Percentiles rank a stretch among this genome's conserved stretches.
These are phyloP conservation scores for Lachnellula subtilissima DNA, from an alignment of 2,329 filamentous ascomycete species.

Conservation along the genomic window DNA sequence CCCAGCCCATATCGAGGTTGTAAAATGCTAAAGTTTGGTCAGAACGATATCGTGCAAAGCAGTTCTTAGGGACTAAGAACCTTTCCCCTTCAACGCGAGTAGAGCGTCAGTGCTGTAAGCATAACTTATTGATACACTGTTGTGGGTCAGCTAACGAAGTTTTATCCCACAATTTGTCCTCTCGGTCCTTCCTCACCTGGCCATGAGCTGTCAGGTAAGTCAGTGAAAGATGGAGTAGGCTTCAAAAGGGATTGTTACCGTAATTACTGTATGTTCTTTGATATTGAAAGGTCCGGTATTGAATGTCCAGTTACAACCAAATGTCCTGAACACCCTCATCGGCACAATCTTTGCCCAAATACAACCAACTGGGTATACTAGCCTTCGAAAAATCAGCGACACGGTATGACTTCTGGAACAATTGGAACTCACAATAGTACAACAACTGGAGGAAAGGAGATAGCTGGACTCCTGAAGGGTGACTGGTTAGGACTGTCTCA, in stretches of 20 bases:
- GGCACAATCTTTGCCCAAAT: conserved; percentile 38
- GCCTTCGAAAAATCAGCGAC: conserved; percentile 6
- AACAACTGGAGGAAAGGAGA: conserved; percentile 26
- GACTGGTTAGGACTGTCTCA: not conserved
- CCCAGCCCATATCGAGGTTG: conserved; percentile 51
- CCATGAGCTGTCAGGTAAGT: conserved; percentile 13
- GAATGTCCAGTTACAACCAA: conserved; percentile 50
- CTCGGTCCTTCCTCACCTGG: conserved; percentile 6
- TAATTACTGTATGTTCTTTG: conserved; percentile 64
- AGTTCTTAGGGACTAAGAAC: not conserved
- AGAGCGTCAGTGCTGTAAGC: conserved; percentile 69
- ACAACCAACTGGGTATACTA: conserved; percentile 17
- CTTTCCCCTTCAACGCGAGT: conserved; percentile 51
- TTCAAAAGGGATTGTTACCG: conserved; percentile 36
- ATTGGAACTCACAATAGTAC: conserved; percentile 44
- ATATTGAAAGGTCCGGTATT: conserved; percentile 65
- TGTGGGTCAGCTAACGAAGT: not conserved
- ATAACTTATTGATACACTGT: conserved; percentile 33
- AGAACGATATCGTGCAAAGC: not conserved
- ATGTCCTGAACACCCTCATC: conserved; percentile 33
- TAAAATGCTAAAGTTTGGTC: conserved; percentile 58
- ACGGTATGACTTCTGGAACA: not conserved
- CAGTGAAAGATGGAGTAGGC: conserved; percentile 31
- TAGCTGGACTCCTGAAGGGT: conserved; percentile 5
- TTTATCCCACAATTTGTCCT: not conserved